phyloP scores from a whole-genome alignment of 2,329 filamentous ascomycete species.

The Lachnum nothofagi region DNA sequence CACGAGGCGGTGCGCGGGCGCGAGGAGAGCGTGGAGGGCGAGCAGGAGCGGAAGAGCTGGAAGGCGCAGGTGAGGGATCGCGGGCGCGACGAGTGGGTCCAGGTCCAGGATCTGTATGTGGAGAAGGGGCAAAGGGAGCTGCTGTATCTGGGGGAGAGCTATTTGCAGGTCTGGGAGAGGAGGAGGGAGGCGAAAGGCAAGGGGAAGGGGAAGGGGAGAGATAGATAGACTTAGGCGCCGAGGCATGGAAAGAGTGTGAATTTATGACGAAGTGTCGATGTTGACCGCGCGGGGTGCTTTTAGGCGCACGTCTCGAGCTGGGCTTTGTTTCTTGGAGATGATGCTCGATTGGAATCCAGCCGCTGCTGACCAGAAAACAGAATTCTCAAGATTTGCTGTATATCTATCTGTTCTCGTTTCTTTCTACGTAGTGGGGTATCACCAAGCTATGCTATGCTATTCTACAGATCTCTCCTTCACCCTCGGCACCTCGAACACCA shows the following conservation, averaged over 20 bases:
- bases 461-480: constrained; percentile 22
- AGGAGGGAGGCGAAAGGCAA: constrained; percentile 47
- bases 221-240: no score
- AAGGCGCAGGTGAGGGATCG: constrained; percentile 84
- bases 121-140: constrained; percentile 84
- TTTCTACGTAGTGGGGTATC: not conserved
- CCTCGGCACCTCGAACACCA: constrained; percentile 75
- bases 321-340: no score
- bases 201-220: constrained; percentile 7
- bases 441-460: constrained; percentile 1
- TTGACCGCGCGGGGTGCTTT: no score
- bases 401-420: not conserved
- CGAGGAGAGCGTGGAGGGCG: constrained; percentile 81
- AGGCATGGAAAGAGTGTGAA: no score
- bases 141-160: constrained; percentile 87
- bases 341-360: no score
- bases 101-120: constrained; percentile 90
- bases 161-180: constrained; percentile 94
- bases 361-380: not conserved
- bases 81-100: constrained; percentile 79
- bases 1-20: constrained; percentile 73
- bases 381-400: not conserved
- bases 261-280: no score
- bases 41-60: constrained; percentile 86
- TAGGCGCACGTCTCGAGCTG: no score